Evolutionary conservation across 192 early-diverging fungal species (phyloP), one percentile per base, ranked within the genome.

Genomic region (Radiomyces spectabilis): DNA sequence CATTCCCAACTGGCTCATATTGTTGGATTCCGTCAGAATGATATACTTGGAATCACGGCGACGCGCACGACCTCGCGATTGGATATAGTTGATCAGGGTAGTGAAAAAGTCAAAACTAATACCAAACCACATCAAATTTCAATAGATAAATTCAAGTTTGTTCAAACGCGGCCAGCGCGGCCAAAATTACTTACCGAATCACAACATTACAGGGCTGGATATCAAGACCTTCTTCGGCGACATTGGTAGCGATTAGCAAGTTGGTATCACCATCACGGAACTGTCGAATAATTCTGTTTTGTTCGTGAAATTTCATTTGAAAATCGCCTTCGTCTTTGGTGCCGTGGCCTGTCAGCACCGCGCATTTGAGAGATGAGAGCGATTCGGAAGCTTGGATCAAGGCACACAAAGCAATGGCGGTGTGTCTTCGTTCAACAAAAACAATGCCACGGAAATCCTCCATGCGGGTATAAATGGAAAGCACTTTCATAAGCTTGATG

Each of bases 211-310:
- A 97, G 0, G 87, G 83, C 59, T 90, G 88, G 40, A 97, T 91
- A 63, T 97, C 95, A 1, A 97, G 69, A 18, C 95, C 95, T 64
- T 97, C 95, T 60, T 95, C 95, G 9, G 91, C 95, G 9, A 97
- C 93, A 72, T 85, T 84, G 1, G 95, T 98, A 5, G 95, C 86
- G 48, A 95, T 80, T 1, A 98, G 57, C 24, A 95, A 55, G 55
- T 95, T 95, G 24, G 86, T 60, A 3, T 66, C 61, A 37, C 85
- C 83, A 4, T 58, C 55, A 18, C 80, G 68, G 60, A 97, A 97
- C 19, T 81, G 62, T 0, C 50, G 62, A 19, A 95, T 80, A 3
- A 80, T 79, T 16, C 59, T 66, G 29, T 75, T 72, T 64, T 92
- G 89, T 19, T 76, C 55, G 16, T 53, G 69, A 24, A 55, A 73